Evolutionary conservation across 345 rosid genomes (phyloP), one percentile per base, ranked within the genome.

Genomic region (Dimocarpus longan): DNA sequence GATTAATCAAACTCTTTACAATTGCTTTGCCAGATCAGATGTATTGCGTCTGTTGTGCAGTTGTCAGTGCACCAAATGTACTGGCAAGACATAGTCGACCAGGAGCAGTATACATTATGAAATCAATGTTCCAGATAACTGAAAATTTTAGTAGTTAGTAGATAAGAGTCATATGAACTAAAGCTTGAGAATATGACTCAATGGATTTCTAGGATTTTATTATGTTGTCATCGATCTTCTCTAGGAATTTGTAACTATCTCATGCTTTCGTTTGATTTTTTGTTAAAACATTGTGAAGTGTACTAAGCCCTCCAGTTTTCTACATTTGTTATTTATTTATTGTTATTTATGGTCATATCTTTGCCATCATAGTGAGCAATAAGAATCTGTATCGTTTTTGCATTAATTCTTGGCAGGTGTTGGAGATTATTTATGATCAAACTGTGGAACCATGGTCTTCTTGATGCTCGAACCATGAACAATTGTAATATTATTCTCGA

Each of bases 371-470:
- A n/a, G 52, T 21, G 54, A 72, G 37, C 3, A 32, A 1, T 32
- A 32, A 32, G 37, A 32, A 32, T 32, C 37, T 32, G 37, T 2
- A 32, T 32, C 3, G 16, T 9, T 40, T 63, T 70, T 39, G 63
- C 40, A 10, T 70, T 57, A 70, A 76, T 24, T 5, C 18, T 72
- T 24, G 74, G 79, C 88, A 93, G 99, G 95, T 89, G 94, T 77
- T 94, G 95, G 99, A 92, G 92, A 80, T 54, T 91, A 13, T 90
- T 91, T 71, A 74, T 93, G 93, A 85, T 91, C n/a, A 93, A 92
- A 76, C 79, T 90, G 22, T 92, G 97, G 98, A 89, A 91, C 75
- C 89, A 86, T 39, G 94, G 95, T n/a, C 92, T 96, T 5, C 86
- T 94, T 0, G 97, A 93, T 70, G 90, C 91, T 1, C 75, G 86